Evolutionary conservation across 139 green algal species (phyloP).

Genomic region (Pseudopediastrum boryanum): DNA sequence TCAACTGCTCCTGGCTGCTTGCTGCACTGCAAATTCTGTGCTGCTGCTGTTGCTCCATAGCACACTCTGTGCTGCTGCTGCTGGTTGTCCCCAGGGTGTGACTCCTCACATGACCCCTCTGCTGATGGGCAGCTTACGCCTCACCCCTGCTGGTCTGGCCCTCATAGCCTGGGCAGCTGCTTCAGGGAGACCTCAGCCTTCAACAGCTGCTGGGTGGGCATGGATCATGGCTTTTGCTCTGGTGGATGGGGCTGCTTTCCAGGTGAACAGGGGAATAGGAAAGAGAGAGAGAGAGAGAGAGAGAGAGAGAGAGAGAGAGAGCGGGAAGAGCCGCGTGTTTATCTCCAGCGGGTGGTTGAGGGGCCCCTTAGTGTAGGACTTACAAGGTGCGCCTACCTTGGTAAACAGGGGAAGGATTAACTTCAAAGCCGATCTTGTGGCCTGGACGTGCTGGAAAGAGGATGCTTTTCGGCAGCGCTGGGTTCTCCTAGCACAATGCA

Average conservation of each 20-base stretch:
- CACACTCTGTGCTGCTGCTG: background rate
- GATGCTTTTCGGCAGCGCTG: no score
- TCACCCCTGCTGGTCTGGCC: conserved; percentile 88
- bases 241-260: conserved; percentile 93
- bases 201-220: conserved; percentile 72
- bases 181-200: conserved; percentile 71
- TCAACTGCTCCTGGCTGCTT: background rate
- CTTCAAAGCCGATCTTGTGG: no score
- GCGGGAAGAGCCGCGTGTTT: no score
- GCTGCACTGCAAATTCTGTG: background rate
- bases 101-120: conserved; percentile 79
- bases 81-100: conserved; percentile 27
- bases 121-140: conserved; percentile 84
- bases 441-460: no score
- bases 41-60: background rate
- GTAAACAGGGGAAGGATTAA: no score
- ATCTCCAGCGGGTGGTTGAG: no score
- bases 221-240: conserved; percentile 87
- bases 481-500: no score
- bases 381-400: no score
- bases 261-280: conserved; percentile 71
- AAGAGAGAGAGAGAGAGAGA: no score
- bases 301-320: no score
- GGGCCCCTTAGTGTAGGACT: no score
- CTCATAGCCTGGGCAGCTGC: conserved; percentile 83